These are phyloP conservation scores for Solanum virginianum DNA, from an alignment of 257 asterid genomes.

Conservation along the genomic window DNA sequence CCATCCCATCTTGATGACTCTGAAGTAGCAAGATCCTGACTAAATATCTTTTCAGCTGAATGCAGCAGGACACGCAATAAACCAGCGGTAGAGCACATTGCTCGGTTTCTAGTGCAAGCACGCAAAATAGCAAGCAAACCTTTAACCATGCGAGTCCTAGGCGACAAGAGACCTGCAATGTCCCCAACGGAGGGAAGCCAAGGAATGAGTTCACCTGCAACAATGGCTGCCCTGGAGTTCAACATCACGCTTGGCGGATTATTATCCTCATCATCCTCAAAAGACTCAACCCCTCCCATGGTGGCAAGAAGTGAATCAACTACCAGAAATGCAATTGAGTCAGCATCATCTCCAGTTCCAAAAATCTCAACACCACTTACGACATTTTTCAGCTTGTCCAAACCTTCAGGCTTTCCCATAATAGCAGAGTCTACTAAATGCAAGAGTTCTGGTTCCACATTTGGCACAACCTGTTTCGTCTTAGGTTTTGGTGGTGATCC, in stretches of 20 bases:
- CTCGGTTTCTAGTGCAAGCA: constrained; percentile 93
- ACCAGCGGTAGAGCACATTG: constrained; percentile 93
- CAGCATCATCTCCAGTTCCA: constrained; percentile 68
- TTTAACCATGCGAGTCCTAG: constrained; percentile 93
- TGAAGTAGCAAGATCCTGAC: constrained; percentile 32
- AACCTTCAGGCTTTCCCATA: constrained; percentile 94
- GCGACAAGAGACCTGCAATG: constrained; percentile 80
- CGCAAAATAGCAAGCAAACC: constrained; percentile 94
- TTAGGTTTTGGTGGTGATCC: constrained; percentile 67
- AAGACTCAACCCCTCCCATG: constrained; percentile 99
- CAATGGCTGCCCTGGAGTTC: constrained; percentile 98
- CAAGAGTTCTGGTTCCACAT: constrained; percentile 93
- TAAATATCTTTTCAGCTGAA: constrained; percentile 71
- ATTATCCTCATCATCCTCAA: constrained; percentile 83
- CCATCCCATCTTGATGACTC: constrained; percentile 76
- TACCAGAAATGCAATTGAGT: constrained; percentile 59
- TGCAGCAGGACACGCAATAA: constrained; percentile 61
- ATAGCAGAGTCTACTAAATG: constrained; percentile 98
- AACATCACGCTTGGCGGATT: constrained; percentile 99
- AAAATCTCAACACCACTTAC: constrained; percentile 82
- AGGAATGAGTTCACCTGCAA: constrained; percentile 90
- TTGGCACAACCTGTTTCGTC: constrained; percentile 44
- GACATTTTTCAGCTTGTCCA: constrained; percentile 71
- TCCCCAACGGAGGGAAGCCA: constrained; percentile 84
- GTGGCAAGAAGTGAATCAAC: constrained; percentile 97